A percentile compares a stretch with the other conserved stretches of the same genome.
These are phyloP conservation scores for Discostella stelligeroides DNA, from an alignment of 108 stramenopile genomes.

Conservation along the genomic window DNA sequence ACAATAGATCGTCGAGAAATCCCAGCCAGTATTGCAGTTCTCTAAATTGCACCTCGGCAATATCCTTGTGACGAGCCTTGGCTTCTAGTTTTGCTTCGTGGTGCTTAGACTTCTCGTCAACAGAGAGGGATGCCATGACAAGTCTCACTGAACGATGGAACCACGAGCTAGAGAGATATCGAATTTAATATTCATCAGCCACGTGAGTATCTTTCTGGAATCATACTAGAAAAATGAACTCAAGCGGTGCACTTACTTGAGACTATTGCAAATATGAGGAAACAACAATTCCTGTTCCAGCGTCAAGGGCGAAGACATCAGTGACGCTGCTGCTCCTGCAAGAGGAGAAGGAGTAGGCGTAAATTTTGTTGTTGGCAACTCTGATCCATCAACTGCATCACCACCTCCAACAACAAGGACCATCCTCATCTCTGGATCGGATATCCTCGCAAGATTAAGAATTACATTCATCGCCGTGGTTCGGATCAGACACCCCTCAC, in stretches of 20 bases:
- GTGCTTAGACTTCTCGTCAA: conserved; percentile 20
- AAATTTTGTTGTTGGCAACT: neutral
- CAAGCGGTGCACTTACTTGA: conserved; percentile 8
- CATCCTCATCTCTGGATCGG: conserved; percentile 51
- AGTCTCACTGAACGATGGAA: conserved; percentile 48
- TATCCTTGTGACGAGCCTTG: conserved; percentile 51
- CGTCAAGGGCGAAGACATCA: conserved; percentile 8
- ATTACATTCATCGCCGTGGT: conserved; percentile 70
- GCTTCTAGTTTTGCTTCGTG: conserved; percentile 55
- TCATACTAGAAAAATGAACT: neutral
- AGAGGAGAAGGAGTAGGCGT: neutral
- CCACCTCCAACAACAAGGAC: conserved; percentile 46
- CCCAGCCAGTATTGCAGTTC: conserved; percentile 68
- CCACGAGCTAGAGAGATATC: conserved; percentile 17
- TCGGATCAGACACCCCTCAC: conserved; percentile 60
- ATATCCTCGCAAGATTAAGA: conserved; percentile 67
- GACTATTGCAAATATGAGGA: conserved; percentile 40
- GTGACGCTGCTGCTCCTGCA: neutral
- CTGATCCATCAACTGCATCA: conserved; percentile 29
- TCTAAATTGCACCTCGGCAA: conserved; percentile 52
- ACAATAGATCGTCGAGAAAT: conserved; percentile 76
- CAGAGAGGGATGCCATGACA: conserved; percentile 37
- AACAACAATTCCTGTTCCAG: conserved; percentile 46
- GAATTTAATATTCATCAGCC: neutral
- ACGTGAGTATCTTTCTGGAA: neutral